Evolutionary conservation across 768 basidiomycete genomes (phyloP).

Genomic region (Porpolomopsis calyptriformis): DNA sequence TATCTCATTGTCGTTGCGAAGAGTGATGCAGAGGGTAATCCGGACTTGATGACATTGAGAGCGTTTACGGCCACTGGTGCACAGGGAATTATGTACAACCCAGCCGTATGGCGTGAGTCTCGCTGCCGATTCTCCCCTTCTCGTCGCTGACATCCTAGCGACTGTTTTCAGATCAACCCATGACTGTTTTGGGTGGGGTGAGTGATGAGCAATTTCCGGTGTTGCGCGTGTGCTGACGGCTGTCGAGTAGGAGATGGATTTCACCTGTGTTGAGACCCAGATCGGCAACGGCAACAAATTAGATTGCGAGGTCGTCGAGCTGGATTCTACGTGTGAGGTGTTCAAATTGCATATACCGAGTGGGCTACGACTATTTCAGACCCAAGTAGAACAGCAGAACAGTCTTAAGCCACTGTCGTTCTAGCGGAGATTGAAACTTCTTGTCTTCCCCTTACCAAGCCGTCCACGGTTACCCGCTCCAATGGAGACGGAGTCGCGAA

Average conservation of each 20-base stretch:
- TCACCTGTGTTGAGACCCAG: conserved; percentile 90
- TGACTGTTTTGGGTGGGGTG: conserved; percentile 71
- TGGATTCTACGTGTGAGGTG: conserved; percentile 24
- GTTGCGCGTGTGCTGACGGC: not conserved
- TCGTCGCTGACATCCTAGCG: not conserved
- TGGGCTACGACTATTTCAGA: too few species aligned
- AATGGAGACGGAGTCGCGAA: conserved; percentile 43
- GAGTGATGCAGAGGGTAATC: conserved; percentile 65
- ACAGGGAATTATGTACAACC: conserved; percentile 82
- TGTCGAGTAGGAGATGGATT: conserved; percentile 50
- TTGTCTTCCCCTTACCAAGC: not conserved
- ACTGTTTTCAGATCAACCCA: conserved; percentile 69
- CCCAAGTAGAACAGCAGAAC: too few species aligned
- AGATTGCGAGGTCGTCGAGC: conserved; percentile 81
- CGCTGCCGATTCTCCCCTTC: not conserved
- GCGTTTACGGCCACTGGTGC: conserved; percentile 73
- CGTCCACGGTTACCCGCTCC: not conserved
- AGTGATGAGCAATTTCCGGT: conserved; percentile 10
- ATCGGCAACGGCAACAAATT: conserved; percentile 64
- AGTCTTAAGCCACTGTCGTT: not conserved
- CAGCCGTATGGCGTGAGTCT: conserved; percentile 82
- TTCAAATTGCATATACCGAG: conserved; percentile 26
- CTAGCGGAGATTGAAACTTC: not conserved
- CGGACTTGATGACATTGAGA: conserved; percentile 61
- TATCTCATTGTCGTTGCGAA: conserved; percentile 85